A percentile compares a stretch with the other conserved stretches of the same genome.
phyloP scores from a whole-genome alignment of 345 rosid genomes.

The Eucalyptus coolabah region DNA sequence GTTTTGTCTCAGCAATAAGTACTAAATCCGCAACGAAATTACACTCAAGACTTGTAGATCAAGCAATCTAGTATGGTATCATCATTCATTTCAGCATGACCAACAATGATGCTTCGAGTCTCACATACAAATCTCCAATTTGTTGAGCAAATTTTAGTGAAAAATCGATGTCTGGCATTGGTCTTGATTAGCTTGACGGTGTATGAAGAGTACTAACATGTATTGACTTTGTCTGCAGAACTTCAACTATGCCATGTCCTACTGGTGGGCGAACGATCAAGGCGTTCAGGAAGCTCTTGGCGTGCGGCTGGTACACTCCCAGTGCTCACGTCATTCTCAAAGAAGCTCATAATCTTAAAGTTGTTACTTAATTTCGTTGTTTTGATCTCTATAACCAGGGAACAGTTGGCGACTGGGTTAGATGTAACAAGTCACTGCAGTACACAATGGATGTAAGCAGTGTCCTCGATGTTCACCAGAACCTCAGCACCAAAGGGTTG shows the following conservation, averaged over 20 bases:
- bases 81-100: not conserved
- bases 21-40: not conserved
- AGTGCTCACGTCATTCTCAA: not conserved
- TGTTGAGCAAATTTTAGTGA: not conserved
- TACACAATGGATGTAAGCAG: slow-evolving; percentile 4
- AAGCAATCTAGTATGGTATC: not conserved
- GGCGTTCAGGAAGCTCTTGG: slow-evolving; percentile 16
- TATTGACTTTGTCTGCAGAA: not conserved
- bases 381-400: slow-evolving; percentile 2
- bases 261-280: slow-evolving; percentile 9
- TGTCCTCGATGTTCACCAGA: slow-evolving; percentile 5
- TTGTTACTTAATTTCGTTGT: not conserved
- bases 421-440: slow-evolving; percentile 13
- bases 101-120: not conserved
- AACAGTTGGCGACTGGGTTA: not conserved
- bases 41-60: not conserved
- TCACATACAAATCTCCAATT: not conserved
- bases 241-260: slow-evolving; percentile 7
- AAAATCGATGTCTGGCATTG: not conserved
- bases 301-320: slow-evolving; percentile 3
- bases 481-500: slow-evolving; percentile 2
- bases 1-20: no score
- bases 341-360: not conserved
- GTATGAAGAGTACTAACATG: not conserved
- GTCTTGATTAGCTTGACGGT: not conserved